Percentiles rank a stretch among this genome's conserved stretches.
Evolutionary conservation across 345 rosid genomes (phyloP).

Genomic region (Turnera subulata): DNA sequence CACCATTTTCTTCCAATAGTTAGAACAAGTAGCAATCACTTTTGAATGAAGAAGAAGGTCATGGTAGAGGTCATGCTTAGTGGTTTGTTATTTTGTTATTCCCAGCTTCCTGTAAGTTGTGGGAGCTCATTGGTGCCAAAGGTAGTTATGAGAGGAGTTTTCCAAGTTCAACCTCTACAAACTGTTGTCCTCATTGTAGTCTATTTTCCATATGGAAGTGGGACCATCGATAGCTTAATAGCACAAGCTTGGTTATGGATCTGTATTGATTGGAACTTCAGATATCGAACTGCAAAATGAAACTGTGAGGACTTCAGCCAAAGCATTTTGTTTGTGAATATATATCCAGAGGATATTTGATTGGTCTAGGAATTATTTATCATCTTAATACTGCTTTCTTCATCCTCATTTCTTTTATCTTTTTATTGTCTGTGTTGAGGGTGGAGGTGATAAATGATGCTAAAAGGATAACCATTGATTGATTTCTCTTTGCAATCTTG

Average conservation of each 20-base stretch:
- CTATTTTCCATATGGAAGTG: too few species aligned
- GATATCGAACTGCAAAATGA: too few species aligned
- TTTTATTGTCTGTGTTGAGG: background rate
- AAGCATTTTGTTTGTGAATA: background rate
- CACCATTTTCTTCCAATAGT: too few species aligned
- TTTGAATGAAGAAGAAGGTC: background rate
- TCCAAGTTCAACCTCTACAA: too few species aligned
- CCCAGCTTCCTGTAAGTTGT: background rate
- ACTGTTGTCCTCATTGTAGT: too few species aligned
- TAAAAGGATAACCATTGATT: background rate
- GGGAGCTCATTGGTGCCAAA: background rate
- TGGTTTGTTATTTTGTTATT: background rate
- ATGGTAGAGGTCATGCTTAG: background rate
- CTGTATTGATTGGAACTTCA: too few species aligned
- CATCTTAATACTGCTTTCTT: too few species aligned
- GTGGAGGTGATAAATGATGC: background rate
- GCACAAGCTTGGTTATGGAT: too few species aligned
- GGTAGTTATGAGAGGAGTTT: too few species aligned
- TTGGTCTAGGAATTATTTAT: background rate
- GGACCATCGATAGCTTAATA: too few species aligned
- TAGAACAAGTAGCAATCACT: background rate
- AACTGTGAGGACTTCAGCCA: background rate
- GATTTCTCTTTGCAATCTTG: slow-evolving; percentile 11
- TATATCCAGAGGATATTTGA: too few species aligned
- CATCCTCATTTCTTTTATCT: background rate